phyloP scores from a whole-genome alignment of 257 asterid species.

The Plantago major region DNA sequence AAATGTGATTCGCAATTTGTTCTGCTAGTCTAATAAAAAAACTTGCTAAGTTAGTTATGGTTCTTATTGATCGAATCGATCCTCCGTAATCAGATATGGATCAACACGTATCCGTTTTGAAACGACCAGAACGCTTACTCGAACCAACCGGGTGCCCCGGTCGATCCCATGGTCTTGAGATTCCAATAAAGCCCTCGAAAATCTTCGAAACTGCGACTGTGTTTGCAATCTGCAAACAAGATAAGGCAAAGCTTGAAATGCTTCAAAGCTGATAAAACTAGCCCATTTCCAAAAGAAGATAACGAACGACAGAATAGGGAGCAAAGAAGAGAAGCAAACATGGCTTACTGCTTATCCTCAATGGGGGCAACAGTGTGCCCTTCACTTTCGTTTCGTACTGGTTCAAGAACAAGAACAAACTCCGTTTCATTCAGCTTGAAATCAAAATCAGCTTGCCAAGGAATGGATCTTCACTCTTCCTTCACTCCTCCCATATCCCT shows the following conservation, averaged over 20 bases:
- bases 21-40: no score
- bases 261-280: not conserved
- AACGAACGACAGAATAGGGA: not conserved
- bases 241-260: constrained; percentile 30
- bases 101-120: no score
- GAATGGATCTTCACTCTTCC: constrained; percentile 52
- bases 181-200: not conserved
- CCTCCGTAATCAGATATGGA: no score
- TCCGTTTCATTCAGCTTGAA: constrained; percentile 34
- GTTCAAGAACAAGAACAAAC: constrained; percentile 31
- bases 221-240: not conserved
- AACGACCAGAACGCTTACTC: not conserved
- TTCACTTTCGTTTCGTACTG: constrained; percentile 46
- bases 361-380: constrained; percentile 39
- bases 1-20: no score
- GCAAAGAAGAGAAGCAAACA: constrained; percentile 15
- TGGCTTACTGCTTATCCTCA: constrained; percentile 70
- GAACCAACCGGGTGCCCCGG: not conserved
- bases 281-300: not conserved
- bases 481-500: constrained; percentile 46
- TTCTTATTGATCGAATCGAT: no score
- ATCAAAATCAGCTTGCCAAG: constrained; percentile 31
- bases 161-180: not conserved
- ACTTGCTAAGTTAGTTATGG: no score
- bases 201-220: not conserved